Base-by-base conservation (phyloP, 176 grass and related monocot genomes). In the Metroxylon sagu region DNA sequence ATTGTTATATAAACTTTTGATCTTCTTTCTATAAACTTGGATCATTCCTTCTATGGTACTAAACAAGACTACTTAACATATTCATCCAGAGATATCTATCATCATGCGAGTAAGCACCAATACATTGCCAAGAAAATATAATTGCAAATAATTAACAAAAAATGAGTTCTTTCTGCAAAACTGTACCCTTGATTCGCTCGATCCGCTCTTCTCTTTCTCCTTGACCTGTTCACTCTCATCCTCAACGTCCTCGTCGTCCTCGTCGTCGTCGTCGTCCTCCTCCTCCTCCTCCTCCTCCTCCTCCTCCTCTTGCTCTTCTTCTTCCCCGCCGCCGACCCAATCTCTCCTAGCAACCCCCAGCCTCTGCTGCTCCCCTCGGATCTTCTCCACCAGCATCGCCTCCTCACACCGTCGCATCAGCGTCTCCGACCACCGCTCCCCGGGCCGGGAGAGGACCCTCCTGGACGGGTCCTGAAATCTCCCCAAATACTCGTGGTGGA, bases 391-490 rank as follows among this genome's bases (percentile, higher is more conserved):
- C 39, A 90, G 71, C 29, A 87, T 66, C 0, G 71, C 83, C 78
- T 96, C 92, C 72, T 96, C 83, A 0, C 83, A 83, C 10, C 80
- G 72, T 12, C 92, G 74, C 86, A 96, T 82, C 39, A 96, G 63
- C 39, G 86, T 90, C 64, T 96, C 92, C 0, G 86, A 96, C 86
- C 87, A 96, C 61, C 68, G 67, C 75, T 96, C 92, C 55, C 83
- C 86, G 0, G 92, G 92, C 3, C 86, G 66, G 10, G 72, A 77
- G 67, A 96, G 84, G 56, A 79, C 79, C 26, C 92, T 62, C 0
- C 86, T 83, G 1, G 58, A 19, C 2, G 83, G 86, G 50, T 96
- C 86, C 83, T 96, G 86, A 61, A 89, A 96, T 72, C 56, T 62
- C 3, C 86, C 92, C 3, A 96, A 49, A 57, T 90, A 85, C 61